Percentiles rank a stretch among this genome's conserved stretches.
Evolutionary conservation across 2,329 filamentous ascomycete species (phyloP).

Genomic region (Cercospora zeina): DNA sequence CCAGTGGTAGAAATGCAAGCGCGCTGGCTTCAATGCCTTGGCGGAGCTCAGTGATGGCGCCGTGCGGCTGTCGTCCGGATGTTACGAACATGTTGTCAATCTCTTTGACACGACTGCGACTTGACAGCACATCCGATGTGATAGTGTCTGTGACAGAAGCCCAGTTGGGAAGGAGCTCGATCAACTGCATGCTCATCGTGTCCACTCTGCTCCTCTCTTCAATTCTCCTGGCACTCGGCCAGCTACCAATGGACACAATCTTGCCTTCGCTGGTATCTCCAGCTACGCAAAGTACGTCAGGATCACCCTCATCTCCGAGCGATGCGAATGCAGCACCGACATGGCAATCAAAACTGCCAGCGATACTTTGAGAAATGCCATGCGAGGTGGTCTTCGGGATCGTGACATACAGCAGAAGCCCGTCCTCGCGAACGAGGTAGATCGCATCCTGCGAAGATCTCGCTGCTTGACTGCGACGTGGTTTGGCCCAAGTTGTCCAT

Average conservation of each 20-base stretch:
- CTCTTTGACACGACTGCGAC: conserved; percentile 24
- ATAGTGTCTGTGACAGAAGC: conserved; percentile 54
- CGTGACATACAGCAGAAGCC: conserved; percentile 70
- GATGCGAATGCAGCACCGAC: conserved; percentile 81
- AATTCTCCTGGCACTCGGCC: conserved; percentile 31
- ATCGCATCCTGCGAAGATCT: conserved; percentile 70
- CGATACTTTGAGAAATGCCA: conserved; percentile 51
- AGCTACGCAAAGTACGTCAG: conserved; percentile 76
- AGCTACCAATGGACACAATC: conserved; percentile 36
- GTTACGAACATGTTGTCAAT: conserved; percentile 42
- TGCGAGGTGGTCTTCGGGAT: conserved; percentile 35
- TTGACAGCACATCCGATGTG: conserved; percentile 35
- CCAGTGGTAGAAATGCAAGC: conserved; percentile 30
- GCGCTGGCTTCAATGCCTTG: conserved; percentile 44
- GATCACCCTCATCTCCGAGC: conserved; percentile 59
- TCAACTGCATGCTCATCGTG: conserved; percentile 45
- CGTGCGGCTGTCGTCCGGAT: conserved; percentile 48
- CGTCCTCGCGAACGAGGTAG: conserved; percentile 86
- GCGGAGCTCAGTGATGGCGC: conserved; percentile 48
- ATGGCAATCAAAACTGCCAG: conserved; percentile 69
- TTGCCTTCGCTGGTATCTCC: conserved; percentile 73
- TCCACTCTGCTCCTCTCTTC: conserved; percentile 56
- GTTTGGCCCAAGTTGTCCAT: conserved; percentile 84
- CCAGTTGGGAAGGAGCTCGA: conserved; percentile 65
- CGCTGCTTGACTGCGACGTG: conserved; percentile 65